Base-by-base conservation (phyloP, 2,329 filamentous ascomycete genomes). In the Nectriaceae sp. region DNA sequence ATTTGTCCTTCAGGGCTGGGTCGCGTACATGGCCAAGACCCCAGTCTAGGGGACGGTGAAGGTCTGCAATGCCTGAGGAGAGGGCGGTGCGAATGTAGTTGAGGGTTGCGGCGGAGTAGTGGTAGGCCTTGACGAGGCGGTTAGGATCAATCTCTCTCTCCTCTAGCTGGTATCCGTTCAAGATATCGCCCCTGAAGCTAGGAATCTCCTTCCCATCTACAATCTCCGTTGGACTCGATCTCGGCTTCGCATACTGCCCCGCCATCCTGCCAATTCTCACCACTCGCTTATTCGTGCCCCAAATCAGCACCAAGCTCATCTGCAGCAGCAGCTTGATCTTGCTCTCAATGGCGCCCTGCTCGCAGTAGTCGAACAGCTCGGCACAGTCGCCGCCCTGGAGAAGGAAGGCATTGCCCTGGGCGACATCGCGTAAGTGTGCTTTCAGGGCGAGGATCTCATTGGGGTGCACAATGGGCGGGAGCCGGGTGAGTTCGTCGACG, bases 361-460 rank as follows among this genome's bases (percentile, higher is more conserved):
- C 86, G 71, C 94, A 99, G 76, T 99, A 99, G 70, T 94, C 90
- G 65, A 99, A 99, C 10, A 97, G 81, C 75, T 99, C 94, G 15
- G 94, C 94, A 66, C 94, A 99, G 73, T 99, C 94, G 54, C 93
- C 94, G 51, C 94, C 94, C 74, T 99, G 94, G 4, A 99, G 83
- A 10, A 99, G 78, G 68, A 99, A 97, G 11, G 93, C 90, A 57
- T 93, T 91, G 26, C 94, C 94, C 29, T 88, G 76, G 4, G 94
- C 94, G 5, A 96, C 94, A 73, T 96, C 90, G 50, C 84, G 83
- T 19, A 99, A 79, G 61, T 83, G 87, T 44, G 83, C 77, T 65
- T 91, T 91, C 44, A 99, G 80, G 54, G 83, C 87, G 59, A 83
- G 78, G 64, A 99, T 96, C 71, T 94, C 90, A 41, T 79, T 78